Conservation (phyloP, 2,329 filamentous ascomycete genomes). For the Colletotrichum tropicicola region DNA sequence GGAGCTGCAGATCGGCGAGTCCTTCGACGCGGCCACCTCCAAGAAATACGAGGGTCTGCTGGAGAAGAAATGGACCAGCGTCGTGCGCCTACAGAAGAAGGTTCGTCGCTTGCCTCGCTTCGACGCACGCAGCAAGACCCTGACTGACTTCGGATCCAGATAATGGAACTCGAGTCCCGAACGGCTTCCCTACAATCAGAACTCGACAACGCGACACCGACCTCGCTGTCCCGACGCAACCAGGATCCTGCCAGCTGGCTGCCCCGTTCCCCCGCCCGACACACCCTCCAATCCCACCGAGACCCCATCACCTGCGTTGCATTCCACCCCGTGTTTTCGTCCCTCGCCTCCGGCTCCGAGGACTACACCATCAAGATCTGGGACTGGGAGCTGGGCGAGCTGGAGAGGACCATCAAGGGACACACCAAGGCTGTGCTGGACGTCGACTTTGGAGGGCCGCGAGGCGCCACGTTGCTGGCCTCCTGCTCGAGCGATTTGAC, state of each 20-base stretch:
- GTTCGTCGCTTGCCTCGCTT: slow-evolving; percentile 52
- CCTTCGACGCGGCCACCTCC: slow-evolving; percentile 80
- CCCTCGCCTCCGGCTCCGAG: slow-evolving; percentile 88
- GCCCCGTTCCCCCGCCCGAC: slow-evolving; percentile 81
- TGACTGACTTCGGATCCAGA: slow-evolving; percentile 58
- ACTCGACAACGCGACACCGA: slow-evolving; percentile 82
- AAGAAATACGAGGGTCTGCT: slow-evolving; percentile 95
- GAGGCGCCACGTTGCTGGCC: slow-evolving; percentile 73
- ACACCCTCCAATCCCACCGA: slow-evolving; percentile 85
- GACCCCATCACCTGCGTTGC: slow-evolving; percentile 85
- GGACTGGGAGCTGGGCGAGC: slow-evolving; percentile 94
- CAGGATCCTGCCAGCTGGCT: slow-evolving; percentile 89
- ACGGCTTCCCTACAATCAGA: slow-evolving; percentile 80
- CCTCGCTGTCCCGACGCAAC: slow-evolving; percentile 79
- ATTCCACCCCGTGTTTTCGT: slow-evolving; percentile 92
- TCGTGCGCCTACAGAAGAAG: slow-evolving; percentile 96
- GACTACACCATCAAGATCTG: slow-evolving; percentile 96
- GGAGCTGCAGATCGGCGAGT: slow-evolving; percentile 76
- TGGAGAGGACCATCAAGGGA: slow-evolving; percentile 90
- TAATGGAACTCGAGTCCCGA: slow-evolving; percentile 90
- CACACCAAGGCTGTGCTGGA: slow-evolving; percentile 91
- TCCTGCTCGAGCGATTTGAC: slow-evolving; percentile 90
- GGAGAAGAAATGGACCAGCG: slow-evolving; percentile 99
- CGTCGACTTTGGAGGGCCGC: slow-evolving; percentile 88
- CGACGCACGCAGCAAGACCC: neutral